Base-by-base conservation (phyloP, 495 filamentous ascomycete genomes). In the Astrocystis sublimbata region DNA sequence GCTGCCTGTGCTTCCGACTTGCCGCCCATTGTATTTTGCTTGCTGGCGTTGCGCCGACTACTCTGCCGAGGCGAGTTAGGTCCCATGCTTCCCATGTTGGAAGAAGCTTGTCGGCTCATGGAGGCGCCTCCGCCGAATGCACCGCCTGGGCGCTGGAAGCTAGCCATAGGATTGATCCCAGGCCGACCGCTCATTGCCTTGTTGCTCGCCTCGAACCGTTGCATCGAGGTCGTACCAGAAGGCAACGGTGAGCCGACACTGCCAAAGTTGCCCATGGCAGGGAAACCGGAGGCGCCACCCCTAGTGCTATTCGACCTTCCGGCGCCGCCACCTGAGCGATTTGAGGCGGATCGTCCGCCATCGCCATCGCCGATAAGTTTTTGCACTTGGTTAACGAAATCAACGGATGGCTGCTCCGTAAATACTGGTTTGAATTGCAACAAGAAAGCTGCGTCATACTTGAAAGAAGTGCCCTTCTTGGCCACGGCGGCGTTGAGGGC, bases 361-460 rank as follows among this genome's bases (percentile, higher is more conserved):
- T 91, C 89, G 31, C 78, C 76, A 61, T 84, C 84, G 59, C 89
- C 92, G 58, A 93, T 92, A 41, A 99, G 86, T 26, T 88, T 89
- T 70, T 97, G 92, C 65, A 98, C 83, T 64, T 91, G 91, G 50
- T 83, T 76, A 57, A 92, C 88, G 86, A 96, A 98, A 66, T 97
- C 92, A 13, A 91, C 65, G 2, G 92, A 93, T 9, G 94, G 94
- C 75, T 97, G 96, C 76, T 98, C 94, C 57, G 88, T 94, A 77
- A 96, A 99, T 2, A 92, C 90, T 54, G 79, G 78, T 79, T 97
- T 88, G 83, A 99, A 99, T 71, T 99, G 96, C n/a, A 98, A 81
- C 75, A 99, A 79, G 83, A 99, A 99, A 50, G 91, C 86, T 60
- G 90, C 89, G 73, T 97, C 91, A 77, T 99, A 99, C 70, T 93